Conservation (phyloP, 108 stramenopile genomes). For the Nitzschia sp. region DNA sequence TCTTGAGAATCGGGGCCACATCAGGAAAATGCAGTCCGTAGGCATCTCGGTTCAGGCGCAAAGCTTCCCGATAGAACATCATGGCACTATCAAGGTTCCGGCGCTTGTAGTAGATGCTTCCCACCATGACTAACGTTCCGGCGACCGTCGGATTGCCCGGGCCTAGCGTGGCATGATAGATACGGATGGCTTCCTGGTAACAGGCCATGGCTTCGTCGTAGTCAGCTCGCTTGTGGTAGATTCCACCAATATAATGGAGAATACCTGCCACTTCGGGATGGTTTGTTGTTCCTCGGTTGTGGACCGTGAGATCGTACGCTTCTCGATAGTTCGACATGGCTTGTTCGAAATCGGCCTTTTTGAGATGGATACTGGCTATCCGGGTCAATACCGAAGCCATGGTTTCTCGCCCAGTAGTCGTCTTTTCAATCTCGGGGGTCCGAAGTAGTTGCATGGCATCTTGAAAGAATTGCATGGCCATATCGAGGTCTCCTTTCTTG, state of each 20-base stretch:
- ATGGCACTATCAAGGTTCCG: constrained; percentile 74
- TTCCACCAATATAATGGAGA: constrained; percentile 78
- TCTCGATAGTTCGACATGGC: constrained; percentile 78
- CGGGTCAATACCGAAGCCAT: constrained; percentile 63
- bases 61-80: constrained; percentile 79
- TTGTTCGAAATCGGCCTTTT: constrained; percentile 64
- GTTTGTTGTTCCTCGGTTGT: constrained; percentile 56
- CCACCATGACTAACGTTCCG: constrained; percentile 78
- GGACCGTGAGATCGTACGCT: constrained; percentile 69
- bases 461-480: constrained; percentile 68
- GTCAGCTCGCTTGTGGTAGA: constrained; percentile 54
- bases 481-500: constrained; percentile 66
- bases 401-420: constrained; percentile 41
- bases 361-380: constrained; percentile 71
- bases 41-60: constrained; percentile 75
- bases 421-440: constrained; percentile 40
- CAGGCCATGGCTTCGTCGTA: constrained; percentile 76
- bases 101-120: constrained; percentile 74
- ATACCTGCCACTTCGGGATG: constrained; percentile 80
- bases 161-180: constrained; percentile 73
- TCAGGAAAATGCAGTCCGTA: constrained; percentile 81
- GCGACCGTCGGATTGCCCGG: constrained; percentile 75
- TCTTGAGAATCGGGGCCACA: constrained; percentile 83
- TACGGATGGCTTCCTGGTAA: constrained; percentile 78
- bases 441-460: constrained; percentile 71